Evolutionary conservation across 1,284 basidiomycete species (phyloP), one percentile per base, ranked within the genome.

Genomic region (Rhizoctonia solani): DNA sequence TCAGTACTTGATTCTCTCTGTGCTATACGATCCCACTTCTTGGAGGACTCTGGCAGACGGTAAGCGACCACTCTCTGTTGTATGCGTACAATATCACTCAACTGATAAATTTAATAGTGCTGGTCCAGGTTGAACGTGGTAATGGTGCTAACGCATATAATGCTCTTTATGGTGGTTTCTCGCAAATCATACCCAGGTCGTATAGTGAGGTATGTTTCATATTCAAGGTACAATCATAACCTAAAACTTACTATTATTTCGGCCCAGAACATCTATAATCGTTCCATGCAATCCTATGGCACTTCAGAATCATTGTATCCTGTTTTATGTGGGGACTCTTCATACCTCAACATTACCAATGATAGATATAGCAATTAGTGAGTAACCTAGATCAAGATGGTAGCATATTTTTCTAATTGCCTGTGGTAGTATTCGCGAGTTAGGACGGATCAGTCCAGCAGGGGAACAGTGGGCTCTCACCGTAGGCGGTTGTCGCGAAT

Each of bases 231-330:
- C n/a, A n/a, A n/a, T n/a, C n/a, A n/a, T n/a, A n/a, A n/a, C 16
- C 37, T 16, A 39, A 16, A 3, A n/a, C 25, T 23, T 6, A 53
- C 14, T 16, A 14, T 23, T 14, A 16, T 14, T 32, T n/a, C n/a
- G n/a, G n/a, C n/a, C 30, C n/a, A 66, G 61, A 66, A 66, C 21
- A 23, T 54, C 9, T 66, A 41, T 30, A 66, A 66, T 19, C 63
- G 63, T 29, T 66, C 63, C 3, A 66, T 66, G 63, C 63, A 66
- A 21, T 25, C 30, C 23, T 42, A 39, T 39, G 19, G 4, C 1
- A 66, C 63, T 8, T 21, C 52, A 6, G 63, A 66, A 11, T 66
- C 63, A 1, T 9, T 66, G 16, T 25, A 16, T 11, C 16, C 63
- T 13, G 54, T 66, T 19, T n/a, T 25, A 2, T 66, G 63, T 32